These are phyloP conservation scores for Flagelloscypha sp. DNA, from an alignment of 768 basidiomycete species.

Conservation along the genomic window DNA sequence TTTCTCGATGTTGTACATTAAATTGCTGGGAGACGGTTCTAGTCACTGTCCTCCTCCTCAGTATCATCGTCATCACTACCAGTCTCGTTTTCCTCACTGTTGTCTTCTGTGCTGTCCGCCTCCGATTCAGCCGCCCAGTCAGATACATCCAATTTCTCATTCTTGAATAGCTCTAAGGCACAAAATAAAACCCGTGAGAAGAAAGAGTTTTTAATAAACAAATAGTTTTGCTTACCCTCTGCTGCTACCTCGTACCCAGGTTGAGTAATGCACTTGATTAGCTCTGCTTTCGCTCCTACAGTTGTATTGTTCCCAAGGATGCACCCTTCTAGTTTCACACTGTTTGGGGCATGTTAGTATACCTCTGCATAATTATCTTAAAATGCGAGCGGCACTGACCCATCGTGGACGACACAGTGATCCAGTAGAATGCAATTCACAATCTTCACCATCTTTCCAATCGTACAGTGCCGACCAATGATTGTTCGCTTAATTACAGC, in stretches of 20 bases:
- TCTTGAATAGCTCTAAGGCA: slow-evolving; percentile 40
- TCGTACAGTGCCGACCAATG: slow-evolving; percentile 75
- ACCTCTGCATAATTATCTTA: neutral
- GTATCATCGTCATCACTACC: slow-evolving; percentile 10
- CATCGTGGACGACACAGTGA: slow-evolving; percentile 82
- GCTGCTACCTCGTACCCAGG: slow-evolving; percentile 66
- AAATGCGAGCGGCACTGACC: slow-evolving; percentile 39
- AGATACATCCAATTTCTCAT: slow-evolving; percentile 48
- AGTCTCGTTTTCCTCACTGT: slow-evolving; percentile 15
- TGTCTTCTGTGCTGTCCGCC: slow-evolving; percentile 13
- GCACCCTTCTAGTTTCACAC: slow-evolving; percentile 70
- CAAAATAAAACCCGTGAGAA: slow-evolving; percentile 1
- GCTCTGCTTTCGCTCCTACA: slow-evolving; percentile 61
- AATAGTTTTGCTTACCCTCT: slow-evolving; percentile 36
- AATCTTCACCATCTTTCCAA: slow-evolving; percentile 81
- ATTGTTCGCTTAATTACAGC: slow-evolving; percentile 73
- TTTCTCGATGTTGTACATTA: neutral
- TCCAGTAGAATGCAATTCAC: slow-evolving; percentile 78
- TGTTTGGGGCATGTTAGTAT: slow-evolving; percentile 19
- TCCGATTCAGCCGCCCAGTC: slow-evolving; percentile 38
- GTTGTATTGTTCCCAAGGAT: slow-evolving; percentile 70
- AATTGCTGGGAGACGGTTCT: too few relatives aligned
- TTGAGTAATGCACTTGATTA: slow-evolving; percentile 63
- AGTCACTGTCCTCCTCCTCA: slow-evolving; percentile 7
- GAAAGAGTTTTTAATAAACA: neutral